Percentiles rank a stretch among this genome's conserved stretches.
Evolutionary conservation across 345 rosid genomes (phyloP).

Genomic region (Citrus sinensis): DNA sequence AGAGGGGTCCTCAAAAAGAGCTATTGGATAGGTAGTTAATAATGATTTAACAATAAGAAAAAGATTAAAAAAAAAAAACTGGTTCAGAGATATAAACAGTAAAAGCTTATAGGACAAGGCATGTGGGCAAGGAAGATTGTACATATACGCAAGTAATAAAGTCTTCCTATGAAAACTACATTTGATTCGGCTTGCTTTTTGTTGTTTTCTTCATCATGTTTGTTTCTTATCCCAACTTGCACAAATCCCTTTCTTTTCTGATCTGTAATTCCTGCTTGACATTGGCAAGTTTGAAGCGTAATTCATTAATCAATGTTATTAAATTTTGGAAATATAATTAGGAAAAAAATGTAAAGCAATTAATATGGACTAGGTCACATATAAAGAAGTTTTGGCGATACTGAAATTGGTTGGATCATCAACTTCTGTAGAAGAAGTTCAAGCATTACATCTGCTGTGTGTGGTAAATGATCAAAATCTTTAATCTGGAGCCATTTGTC

Average conservation of each 20-base stretch:
- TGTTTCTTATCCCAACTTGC: slow-evolving; percentile 3
- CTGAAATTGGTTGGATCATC: too few relatives aligned
- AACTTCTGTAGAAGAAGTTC: too few relatives aligned
- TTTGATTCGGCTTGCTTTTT: background rate
- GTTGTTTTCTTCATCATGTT: slow-evolving; percentile 1
- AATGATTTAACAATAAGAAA: background rate
- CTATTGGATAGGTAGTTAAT: background rate
- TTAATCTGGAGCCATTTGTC: too few relatives aligned
- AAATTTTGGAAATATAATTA: too few relatives aligned
- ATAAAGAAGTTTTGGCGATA: too few relatives aligned
- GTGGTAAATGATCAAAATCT: too few relatives aligned
- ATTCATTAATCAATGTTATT: too few relatives aligned
- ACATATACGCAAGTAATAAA: background rate
- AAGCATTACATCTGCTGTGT: too few relatives aligned
- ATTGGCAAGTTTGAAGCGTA: too few relatives aligned
- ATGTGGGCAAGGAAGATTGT: slow-evolving; percentile 5
- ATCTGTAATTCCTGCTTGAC: background rate
- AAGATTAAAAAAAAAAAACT: too few relatives aligned
- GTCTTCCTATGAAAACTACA: slow-evolving; percentile 1
- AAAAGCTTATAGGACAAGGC: background rate
- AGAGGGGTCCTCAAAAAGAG: background rate
- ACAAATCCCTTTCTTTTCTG: slow-evolving; percentile 1
- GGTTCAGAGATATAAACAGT: background rate
- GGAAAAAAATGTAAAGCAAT: too few relatives aligned
- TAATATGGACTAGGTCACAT: too few relatives aligned